Evolutionary conservation across 768 basidiomycete species (phyloP).

Genomic region (Pleurotus tuber-regium): DNA sequence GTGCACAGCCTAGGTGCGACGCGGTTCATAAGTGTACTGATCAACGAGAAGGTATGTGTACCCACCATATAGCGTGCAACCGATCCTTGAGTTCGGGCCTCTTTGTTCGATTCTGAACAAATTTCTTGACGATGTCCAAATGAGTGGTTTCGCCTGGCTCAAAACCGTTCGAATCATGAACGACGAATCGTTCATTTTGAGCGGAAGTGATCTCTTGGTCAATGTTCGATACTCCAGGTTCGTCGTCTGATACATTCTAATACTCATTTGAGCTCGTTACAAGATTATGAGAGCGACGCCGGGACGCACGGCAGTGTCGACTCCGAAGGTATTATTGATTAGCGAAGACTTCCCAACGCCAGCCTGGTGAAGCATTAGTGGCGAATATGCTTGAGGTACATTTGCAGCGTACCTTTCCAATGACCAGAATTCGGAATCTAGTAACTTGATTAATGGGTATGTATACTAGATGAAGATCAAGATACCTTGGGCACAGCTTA

Average conservation of each 20-base stretch:
- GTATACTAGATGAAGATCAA: neutral
- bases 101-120: conserved; percentile 10
- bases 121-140: conserved; percentile 11
- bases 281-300: neutral
- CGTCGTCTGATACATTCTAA: conserved; percentile 4
- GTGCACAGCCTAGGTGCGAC: conserved; percentile 25
- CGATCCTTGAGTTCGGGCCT: conserved; percentile 6
- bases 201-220: conserved; percentile 10
- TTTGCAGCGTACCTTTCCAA: neutral
- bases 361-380: neutral
- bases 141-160: conserved; percentile 12
- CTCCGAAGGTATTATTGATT: conserved; percentile 11
- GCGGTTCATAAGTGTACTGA: neutral
- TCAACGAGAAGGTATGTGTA: neutral
- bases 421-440: neutral
- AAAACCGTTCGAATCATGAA: conserved; percentile 18
- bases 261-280: neutral
- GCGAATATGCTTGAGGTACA: neutral
- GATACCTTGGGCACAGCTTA: conserved; percentile 2
- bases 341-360: conserved; percentile 15
- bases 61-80: conserved; percentile 29
- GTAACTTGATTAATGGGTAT: neutral
- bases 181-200: conserved; percentile 10
- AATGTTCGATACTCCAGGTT: conserved; percentile 12
- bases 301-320: conserved; percentile 3